Conservation (phyloP, 164 flowering plant species). For the Nelumbo lutea region DNA sequence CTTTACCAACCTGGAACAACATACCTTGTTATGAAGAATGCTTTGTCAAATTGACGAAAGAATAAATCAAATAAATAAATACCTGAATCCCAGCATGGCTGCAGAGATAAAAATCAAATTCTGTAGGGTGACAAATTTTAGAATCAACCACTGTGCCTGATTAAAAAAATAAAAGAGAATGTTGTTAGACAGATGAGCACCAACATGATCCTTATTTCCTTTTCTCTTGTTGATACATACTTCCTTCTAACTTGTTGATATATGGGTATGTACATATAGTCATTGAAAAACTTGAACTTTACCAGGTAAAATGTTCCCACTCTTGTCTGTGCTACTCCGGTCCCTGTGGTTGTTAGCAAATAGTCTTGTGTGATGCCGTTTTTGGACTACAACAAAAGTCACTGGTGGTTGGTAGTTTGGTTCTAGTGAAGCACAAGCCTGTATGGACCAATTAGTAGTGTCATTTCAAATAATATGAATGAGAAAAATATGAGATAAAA, state of each 20-base stretch:
- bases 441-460: slow-evolving; percentile 3
- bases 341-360: not conserved
- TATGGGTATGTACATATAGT: no score
- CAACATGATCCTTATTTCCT: not conserved
- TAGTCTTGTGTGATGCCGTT: slow-evolving; percentile 29
- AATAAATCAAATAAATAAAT: not conserved
- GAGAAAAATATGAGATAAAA: not conserved
- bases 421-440: slow-evolving; percentile 26
- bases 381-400: slow-evolving; percentile 78
- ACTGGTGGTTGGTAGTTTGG: slow-evolving; percentile 53
- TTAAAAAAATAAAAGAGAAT: not conserved
- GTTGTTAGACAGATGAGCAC: not conserved
- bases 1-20: no score
- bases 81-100: slow-evolving; percentile 99
- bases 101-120: slow-evolving; percentile 91
- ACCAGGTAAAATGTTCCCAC: slow-evolving; percentile 14
- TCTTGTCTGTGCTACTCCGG: not conserved
- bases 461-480: not conserved
- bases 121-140: slow-evolving; percentile 86
- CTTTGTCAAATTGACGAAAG: no score
- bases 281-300: not conserved
- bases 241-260: no score
- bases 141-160: slow-evolving; percentile 90
- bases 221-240: no score
- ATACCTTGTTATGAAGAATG: no score